These are phyloP conservation scores for Triticum aestivum DNA, from an alignment of 176 grass and related monocot species.

Conservation along the genomic window IWGSC_CS_RefSeq_v2.1 NC_057794.1:190311465-190311964, in stretches of 20 bases:
- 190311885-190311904: too few species aligned
- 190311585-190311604: background rate
- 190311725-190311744: too few species aligned
- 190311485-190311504: slow-evolving; percentile 1
- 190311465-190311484: background rate
- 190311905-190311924: too few species aligned
- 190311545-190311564: slow-evolving; percentile 41
- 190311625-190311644: background rate
- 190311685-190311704: background rate
- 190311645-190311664: background rate
- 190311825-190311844: too few species aligned
- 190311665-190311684: background rate
- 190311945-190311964: too few species aligned
- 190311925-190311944: too few species aligned
- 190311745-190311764: too few species aligned
- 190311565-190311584: slow-evolving; percentile 42
- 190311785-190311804: too few species aligned
- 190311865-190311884: too few species aligned
- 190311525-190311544: background rate
- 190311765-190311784: too few species aligned
- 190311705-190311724: background rate
- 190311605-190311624: background rate
- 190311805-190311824: too few species aligned
- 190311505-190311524: slow-evolving; percentile 23
- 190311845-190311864: too few species aligned